These are phyloP conservation scores for Prunus kanzakura DNA, from an alignment of 306 rosid species.

Conservation along the genomic window DNA sequence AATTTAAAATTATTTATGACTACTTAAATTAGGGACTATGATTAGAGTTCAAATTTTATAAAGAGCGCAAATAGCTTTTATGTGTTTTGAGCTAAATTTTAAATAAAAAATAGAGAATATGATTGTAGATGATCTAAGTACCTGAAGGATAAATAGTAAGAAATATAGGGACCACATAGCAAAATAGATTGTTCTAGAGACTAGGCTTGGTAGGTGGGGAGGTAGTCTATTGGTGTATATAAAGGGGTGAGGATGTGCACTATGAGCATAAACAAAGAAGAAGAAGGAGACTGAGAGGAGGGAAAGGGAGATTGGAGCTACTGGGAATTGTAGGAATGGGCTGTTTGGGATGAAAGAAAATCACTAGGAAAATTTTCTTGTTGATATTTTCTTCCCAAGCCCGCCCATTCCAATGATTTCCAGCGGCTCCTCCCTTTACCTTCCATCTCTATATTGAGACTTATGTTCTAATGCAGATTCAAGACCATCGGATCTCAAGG, in stretches of 20 bases:
- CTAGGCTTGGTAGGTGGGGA: neutral
- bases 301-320: slow-evolving; percentile 36
- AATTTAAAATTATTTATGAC: too few relatives aligned
- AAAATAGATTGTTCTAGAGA: neutral
- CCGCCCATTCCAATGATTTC: slow-evolving; percentile 57
- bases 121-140: too few relatives aligned
- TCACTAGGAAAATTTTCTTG: too few relatives aligned
- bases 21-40: rapidly evolving
- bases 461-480: too few relatives aligned
- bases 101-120: too few relatives aligned
- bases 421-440: slow-evolving; percentile 48
- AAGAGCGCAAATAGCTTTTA: too few relatives aligned
- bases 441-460: slow-evolving; percentile 3
- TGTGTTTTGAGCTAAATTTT: too few relatives aligned
- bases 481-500: too few relatives aligned
- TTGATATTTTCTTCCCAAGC: slow-evolving; percentile 37
- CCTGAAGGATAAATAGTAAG: too few relatives aligned
- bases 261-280: neutral
- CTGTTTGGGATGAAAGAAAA: slow-evolving; percentile 37
- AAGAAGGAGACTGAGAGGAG: slow-evolving; percentile 15
- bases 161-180: neutral
- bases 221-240: neutral
- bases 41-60: too few relatives aligned
- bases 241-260: neutral
- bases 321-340: slow-evolving; percentile 50